Evolutionary conservation across 2,329 filamentous ascomycete genomes (phyloP).

Genomic region (Xylariales sp.): DNA sequence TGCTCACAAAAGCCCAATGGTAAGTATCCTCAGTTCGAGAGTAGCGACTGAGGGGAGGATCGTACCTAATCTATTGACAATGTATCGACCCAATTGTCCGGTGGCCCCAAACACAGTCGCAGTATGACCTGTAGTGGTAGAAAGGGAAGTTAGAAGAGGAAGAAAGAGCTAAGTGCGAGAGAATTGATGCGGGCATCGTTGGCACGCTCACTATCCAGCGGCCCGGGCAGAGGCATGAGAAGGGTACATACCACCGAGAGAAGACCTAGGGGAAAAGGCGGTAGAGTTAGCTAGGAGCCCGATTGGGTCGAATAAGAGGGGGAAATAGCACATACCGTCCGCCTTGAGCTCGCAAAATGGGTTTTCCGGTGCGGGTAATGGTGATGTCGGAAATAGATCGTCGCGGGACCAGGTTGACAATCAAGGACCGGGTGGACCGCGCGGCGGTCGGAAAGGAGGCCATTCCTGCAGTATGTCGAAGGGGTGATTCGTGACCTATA

Average conservation of each 20-base stretch:
- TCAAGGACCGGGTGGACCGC: slow-evolving; percentile 47
- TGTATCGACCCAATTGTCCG: slow-evolving; percentile 92
- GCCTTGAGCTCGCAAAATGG: slow-evolving; percentile 82
- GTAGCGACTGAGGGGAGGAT: too few relatives aligned
- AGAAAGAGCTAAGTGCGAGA: neutral
- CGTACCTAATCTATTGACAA: slow-evolving; percentile 85
- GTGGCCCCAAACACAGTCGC: slow-evolving; percentile 98
- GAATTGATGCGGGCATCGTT: slow-evolving; percentile 9
- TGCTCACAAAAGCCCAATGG: too few relatives aligned
- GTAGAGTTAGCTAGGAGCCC: slow-evolving; percentile 9
- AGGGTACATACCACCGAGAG: slow-evolving; percentile 68
- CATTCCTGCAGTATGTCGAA: slow-evolving; percentile 40
- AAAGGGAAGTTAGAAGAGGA: slow-evolving; percentile 1
- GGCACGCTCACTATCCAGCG: neutral
- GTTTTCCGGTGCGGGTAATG: slow-evolving; percentile 94
- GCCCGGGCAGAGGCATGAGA: neutral
- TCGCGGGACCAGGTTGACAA: slow-evolving; percentile 43
- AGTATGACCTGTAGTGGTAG: slow-evolving; percentile 70
- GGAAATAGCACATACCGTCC: slow-evolving; percentile 63
- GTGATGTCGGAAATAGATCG: slow-evolving; percentile 72
- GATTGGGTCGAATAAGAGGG: slow-evolving; percentile 13
- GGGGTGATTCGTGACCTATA: slow-evolving; percentile 23
- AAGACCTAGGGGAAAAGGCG: slow-evolving; percentile 53
- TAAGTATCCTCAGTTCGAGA: too few relatives aligned
- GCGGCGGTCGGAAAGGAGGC: slow-evolving; percentile 51